A percentile compares a stretch with the other conserved stretches of the same genome.
phyloP scores from a whole-genome alignment of 257 asterid genomes.

The Haberlea rhodopensis region DNA sequence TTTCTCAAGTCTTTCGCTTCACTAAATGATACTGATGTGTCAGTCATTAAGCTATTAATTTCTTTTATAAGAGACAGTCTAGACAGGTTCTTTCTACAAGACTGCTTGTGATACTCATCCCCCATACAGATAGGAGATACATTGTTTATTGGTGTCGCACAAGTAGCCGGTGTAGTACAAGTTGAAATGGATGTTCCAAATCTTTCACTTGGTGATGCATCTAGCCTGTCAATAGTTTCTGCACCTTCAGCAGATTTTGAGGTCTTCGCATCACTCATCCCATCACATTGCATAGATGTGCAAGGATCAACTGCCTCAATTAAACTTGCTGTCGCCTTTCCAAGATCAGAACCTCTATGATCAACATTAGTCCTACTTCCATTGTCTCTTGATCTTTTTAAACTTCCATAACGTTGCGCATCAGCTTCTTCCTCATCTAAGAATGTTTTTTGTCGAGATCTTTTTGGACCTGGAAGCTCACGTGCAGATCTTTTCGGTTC shows the following conservation, averaged over 20 bases:
- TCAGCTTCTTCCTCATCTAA: constrained; percentile 30
- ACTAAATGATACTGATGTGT: constrained; percentile 31
- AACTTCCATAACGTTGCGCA: constrained; percentile 30
- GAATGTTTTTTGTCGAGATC: constrained; percentile 31
- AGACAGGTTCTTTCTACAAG: constrained; percentile 55
- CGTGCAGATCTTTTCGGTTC: constrained; percentile 15
- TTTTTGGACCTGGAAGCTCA: constrained; percentile 33
- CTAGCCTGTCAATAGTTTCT: constrained; percentile 32
- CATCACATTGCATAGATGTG: constrained; percentile 28
- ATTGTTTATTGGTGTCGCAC: constrained; percentile 35
- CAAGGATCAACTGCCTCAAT: constrained; percentile 21
- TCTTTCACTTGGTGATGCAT: constrained; percentile 43
- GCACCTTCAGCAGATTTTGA: constrained; percentile 28
- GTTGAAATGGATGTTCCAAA: constrained; percentile 31
- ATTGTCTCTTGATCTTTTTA: constrained; percentile 33
- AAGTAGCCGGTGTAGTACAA: constrained; percentile 55
- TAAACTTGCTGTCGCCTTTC: constrained; percentile 19
- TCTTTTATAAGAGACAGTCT: constrained; percentile 56
- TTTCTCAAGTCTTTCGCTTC: constrained; percentile 53
- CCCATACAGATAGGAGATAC: constrained; percentile 93
- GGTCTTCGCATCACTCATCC: constrained; percentile 26
- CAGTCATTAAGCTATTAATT: constrained; percentile 33
- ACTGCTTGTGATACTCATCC: constrained; percentile 76
- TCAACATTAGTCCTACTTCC: constrained; percentile 26
- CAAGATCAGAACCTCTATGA: constrained; percentile 26